These are phyloP conservation scores for Herpetomonas tarakana DNA, from an alignment of 208 protist species.

Conservation along the genomic window DNA sequence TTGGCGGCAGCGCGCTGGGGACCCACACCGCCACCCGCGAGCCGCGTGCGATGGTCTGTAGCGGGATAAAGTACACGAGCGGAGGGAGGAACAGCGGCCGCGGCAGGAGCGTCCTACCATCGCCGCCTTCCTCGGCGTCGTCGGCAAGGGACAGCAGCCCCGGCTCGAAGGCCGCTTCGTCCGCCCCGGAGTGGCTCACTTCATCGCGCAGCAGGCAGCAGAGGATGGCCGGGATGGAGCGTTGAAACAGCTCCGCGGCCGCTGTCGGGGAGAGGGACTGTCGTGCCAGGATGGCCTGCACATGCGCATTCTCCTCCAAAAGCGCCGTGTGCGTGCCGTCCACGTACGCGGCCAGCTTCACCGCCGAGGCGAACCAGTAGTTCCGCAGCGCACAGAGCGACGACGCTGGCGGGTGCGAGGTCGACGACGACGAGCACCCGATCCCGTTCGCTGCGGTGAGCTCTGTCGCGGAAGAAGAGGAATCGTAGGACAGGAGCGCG, in stretches of 20 bases:
- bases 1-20: conserved; percentile 2
- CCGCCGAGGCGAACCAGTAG: conserved; percentile 55
- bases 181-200: conserved; percentile 10
- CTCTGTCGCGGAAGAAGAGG: too few species aligned
- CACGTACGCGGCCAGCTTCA: conserved; percentile 61
- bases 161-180: neutral
- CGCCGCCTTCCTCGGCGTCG: neutral
- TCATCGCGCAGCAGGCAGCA: conserved; percentile 62
- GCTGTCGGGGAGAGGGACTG: conserved; percentile 18
- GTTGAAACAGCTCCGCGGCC: conserved; percentile 23
- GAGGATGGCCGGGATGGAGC: conserved; percentile 53
- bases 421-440: too few species aligned
- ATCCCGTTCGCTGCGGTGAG: neutral
- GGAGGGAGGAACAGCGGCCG: conserved; percentile 39
- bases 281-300: conserved; percentile 33
- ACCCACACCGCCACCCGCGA: conserved; percentile 47
- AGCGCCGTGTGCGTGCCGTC: conserved; percentile 38
- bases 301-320: conserved; percentile 56
- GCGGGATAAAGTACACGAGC: conserved; percentile 54
- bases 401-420: neutral
- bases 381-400: conserved; percentile 16
- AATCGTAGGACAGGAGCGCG: neutral
- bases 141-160: too few species aligned
- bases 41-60: conserved; percentile 40
- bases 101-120: neutral